A percentile compares a stretch with the other conserved stretches of the same genome.
Evolutionary conservation across 1,284 basidiomycete genomes (phyloP).

Genomic region (Microbotryomycetes sp.): DNA sequence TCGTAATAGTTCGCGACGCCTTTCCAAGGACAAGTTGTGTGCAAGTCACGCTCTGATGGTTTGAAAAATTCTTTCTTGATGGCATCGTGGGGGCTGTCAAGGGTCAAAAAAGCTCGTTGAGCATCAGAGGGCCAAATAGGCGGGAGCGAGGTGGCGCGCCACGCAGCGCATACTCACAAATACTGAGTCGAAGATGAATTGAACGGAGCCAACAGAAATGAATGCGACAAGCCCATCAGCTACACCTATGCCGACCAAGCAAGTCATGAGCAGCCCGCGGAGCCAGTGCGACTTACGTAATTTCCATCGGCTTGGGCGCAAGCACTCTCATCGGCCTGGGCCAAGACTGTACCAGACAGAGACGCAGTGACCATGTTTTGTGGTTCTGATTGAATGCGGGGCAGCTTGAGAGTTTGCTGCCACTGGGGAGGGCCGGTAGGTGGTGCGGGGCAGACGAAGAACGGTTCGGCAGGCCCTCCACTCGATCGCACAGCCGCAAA

Average conservation of each 20-base stretch:
- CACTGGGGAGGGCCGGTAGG: too few relatives aligned
- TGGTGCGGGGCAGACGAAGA: too few relatives aligned
- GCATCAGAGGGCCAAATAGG: background rate
- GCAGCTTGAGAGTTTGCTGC: too few relatives aligned
- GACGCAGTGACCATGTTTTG: background rate
- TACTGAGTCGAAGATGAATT: background rate
- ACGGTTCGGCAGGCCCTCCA: too few relatives aligned
- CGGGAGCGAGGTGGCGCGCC: background rate
- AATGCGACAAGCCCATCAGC: background rate
- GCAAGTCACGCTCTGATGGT: background rate
- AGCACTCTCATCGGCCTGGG: background rate
- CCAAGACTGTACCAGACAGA: background rate
- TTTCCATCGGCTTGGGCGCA: background rate
- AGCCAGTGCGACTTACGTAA: background rate
- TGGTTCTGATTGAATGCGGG: too few relatives aligned
- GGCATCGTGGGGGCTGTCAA: conserved; percentile 13
- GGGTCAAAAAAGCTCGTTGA: background rate
- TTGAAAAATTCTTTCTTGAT: conserved; percentile 18
- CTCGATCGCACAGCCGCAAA: too few relatives aligned
- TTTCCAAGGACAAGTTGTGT: conserved; percentile 24
- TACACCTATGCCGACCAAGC: background rate
- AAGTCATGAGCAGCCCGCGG: background rate
- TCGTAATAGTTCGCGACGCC: conserved; percentile 25
- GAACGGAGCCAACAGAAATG: background rate
- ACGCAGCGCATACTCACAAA: background rate